A percentile compares a stretch with the other conserved stretches of the same genome.
These are phyloP conservation scores for Fonsecaea erecta DNA, from an alignment of 2,329 filamentous ascomycete species.

Conservation along the genomic window DNA sequence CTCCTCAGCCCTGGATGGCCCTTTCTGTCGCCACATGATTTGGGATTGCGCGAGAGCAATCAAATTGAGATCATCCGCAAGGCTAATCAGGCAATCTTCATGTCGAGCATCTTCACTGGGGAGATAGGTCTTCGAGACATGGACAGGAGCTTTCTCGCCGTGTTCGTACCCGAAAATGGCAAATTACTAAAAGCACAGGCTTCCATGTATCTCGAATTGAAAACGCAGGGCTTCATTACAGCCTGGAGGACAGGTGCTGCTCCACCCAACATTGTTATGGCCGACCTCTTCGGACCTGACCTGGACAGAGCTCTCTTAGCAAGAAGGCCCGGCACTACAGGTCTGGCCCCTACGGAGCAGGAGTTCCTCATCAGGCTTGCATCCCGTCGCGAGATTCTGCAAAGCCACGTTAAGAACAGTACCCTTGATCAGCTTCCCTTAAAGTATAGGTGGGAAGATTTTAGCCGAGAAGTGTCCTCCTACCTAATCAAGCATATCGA, in stretches of 20 bases:
- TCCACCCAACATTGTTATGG: slow-evolving; percentile 60
- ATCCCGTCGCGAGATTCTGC: slow-evolving; percentile 61
- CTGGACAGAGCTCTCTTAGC: slow-evolving; percentile 59
- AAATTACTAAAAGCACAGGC: slow-evolving; percentile 64
- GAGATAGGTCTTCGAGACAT: slow-evolving; percentile 68
- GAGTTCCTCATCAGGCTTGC: slow-evolving; percentile 63
- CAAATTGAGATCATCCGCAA: slow-evolving; percentile 66
- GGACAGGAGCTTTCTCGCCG: slow-evolving; percentile 66
- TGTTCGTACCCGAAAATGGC: slow-evolving; percentile 65
- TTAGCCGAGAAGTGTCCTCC: slow-evolving; percentile 61
- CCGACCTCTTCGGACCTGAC: slow-evolving; percentile 64
- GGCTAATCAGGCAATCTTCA: slow-evolving; percentile 68
- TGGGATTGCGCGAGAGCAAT: slow-evolving; percentile 56
- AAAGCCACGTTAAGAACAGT: slow-evolving; percentile 59
- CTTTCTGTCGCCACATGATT: slow-evolving; percentile 60
- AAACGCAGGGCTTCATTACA: slow-evolving; percentile 70
- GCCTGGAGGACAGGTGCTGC: slow-evolving; percentile 62
- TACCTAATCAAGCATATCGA: slow-evolving; percentile 59
- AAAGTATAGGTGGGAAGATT: slow-evolving; percentile 68
- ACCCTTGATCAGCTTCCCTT: slow-evolving; percentile 57
- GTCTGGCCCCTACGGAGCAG: slow-evolving; percentile 62
- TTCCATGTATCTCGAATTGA: slow-evolving; percentile 65
- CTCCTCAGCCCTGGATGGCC: slow-evolving; percentile 62
- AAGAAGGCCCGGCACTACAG: slow-evolving; percentile 59
- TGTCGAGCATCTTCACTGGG: slow-evolving; percentile 66